phyloP scores from a whole-genome alignment of 768 basidiomycete species.

The Podaxis sp. region DNA sequence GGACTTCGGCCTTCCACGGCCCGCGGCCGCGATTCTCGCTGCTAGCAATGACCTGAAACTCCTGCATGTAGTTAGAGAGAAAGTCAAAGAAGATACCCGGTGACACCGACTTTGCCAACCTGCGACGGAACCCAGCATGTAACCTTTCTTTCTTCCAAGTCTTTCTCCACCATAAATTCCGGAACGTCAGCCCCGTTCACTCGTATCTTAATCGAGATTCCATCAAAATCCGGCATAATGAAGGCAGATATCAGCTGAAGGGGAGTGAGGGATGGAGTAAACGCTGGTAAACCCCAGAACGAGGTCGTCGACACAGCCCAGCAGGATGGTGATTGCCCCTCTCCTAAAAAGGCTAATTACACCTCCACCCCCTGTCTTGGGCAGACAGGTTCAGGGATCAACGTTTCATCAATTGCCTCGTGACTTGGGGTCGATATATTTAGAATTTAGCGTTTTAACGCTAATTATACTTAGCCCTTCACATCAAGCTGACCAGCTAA shows the following conservation, averaged over 20 bases:
- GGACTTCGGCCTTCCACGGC: background rate
- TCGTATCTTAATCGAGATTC: background rate
- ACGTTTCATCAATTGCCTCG: too few relatives aligned
- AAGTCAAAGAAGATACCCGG: too few relatives aligned
- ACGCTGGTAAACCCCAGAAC: background rate
- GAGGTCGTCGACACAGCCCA: too few relatives aligned
- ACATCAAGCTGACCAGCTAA: too few relatives aligned
- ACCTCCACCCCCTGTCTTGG: background rate
- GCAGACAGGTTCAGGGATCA: too few relatives aligned
- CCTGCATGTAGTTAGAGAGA: background rate
- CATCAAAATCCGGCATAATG: background rate
- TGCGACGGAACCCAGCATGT: slow-evolving; percentile 31
- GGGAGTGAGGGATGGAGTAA: background rate
- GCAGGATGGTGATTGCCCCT: background rate
- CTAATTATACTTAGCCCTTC: too few relatives aligned
- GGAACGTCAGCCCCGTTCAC: background rate
- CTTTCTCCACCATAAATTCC: background rate
- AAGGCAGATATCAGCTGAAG: background rate
- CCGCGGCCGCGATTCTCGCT: background rate
- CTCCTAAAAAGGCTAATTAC: background rate
- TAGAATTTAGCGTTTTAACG: too few relatives aligned
- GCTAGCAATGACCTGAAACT: background rate
- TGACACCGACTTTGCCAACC: slow-evolving; percentile 20
- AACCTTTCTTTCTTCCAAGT: slow-evolving; percentile 6
- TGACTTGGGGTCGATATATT: too few relatives aligned